phyloP scores from a whole-genome alignment of 2,329 filamentous ascomycete genomes.

The Blastomyces parvus region DNA sequence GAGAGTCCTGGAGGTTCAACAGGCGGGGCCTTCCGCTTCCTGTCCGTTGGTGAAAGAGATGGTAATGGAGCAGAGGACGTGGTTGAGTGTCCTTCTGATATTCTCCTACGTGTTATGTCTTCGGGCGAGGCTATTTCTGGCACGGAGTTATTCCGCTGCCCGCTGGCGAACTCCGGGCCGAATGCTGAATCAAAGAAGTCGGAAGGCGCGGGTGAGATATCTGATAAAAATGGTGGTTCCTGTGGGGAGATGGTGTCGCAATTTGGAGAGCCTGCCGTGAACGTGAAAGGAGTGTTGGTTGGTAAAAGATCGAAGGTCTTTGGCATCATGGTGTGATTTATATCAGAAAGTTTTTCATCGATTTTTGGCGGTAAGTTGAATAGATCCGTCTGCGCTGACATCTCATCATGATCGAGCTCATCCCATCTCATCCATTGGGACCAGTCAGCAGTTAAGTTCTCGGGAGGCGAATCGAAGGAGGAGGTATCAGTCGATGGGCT shows the following conservation, averaged over 20 bases:
- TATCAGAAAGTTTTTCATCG: neutral
- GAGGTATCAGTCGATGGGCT: constrained; percentile 9
- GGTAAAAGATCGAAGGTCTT: neutral
- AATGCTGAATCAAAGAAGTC: constrained; percentile 5
- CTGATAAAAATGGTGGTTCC: neutral
- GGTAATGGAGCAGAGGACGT: neutral
- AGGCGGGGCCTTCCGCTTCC: constrained; percentile 62
- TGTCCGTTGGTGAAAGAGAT: constrained; percentile 23
- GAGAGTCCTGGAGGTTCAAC: constrained; percentile 34
- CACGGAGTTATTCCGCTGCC: neutral
- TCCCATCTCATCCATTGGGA: constrained; percentile 41
- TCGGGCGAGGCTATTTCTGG: neutral
- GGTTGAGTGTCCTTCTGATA: neutral
- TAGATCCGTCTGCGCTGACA: constrained; percentile 21
- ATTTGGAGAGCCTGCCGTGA: neutral
- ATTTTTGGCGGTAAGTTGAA: neutral
- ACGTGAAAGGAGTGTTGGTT: neutral
- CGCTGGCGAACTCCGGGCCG: neutral
- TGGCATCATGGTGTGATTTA: neutral
- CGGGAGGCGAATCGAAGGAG: constrained; percentile 18
- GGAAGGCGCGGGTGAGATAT: constrained; percentile 1
- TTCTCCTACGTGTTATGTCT: neutral
- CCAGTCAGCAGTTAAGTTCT: constrained; percentile 33
- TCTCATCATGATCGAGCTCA: constrained; percentile 27
- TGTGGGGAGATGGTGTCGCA: neutral